Evolutionary conservation across 2,329 filamentous ascomycete genomes (phyloP).

Genomic region (Apiospora saccharicola): DNA sequence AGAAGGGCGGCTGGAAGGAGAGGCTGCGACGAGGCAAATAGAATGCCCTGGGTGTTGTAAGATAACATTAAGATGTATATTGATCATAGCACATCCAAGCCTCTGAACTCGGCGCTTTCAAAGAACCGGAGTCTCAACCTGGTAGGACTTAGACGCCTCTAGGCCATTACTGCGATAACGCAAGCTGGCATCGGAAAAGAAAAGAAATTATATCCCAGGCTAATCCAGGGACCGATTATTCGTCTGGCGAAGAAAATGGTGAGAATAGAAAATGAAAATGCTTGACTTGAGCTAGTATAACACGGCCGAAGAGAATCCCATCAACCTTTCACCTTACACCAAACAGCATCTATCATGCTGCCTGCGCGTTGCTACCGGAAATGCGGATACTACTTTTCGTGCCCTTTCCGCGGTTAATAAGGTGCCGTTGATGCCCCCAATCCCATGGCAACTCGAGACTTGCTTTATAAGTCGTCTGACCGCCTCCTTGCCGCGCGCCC

Average conservation of each 20-base stretch:
- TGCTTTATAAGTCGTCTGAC: constrained; percentile 4
- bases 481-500: neutral
- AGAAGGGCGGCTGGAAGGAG: constrained; percentile 75
- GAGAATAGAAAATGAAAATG: constrained; percentile 36
- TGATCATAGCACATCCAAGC: neutral
- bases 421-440: constrained; percentile 8
- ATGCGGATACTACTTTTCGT: constrained; percentile 10
- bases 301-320: constrained; percentile 37
- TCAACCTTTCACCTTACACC: constrained; percentile 28
- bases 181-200: neutral
- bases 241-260: constrained; percentile 33
- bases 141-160: neutral
- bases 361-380: constrained; percentile 3
- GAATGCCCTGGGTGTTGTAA: constrained; percentile 36
- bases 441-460: constrained; percentile 11
- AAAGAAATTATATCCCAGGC: neutral
- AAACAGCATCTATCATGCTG: constrained; percentile 17
- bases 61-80: constrained; percentile 29
- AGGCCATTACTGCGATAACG: neutral
- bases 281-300: constrained; percentile 42
- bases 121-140: neutral
- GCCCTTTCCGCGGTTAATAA: neutral
- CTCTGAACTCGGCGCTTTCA: neutral
- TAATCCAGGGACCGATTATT: constrained; percentile 5
- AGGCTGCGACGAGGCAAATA: constrained; percentile 61